phyloP scores from a whole-genome alignment of 2,329 filamentous ascomycete species.

The Diplodia intermedia region DNA sequence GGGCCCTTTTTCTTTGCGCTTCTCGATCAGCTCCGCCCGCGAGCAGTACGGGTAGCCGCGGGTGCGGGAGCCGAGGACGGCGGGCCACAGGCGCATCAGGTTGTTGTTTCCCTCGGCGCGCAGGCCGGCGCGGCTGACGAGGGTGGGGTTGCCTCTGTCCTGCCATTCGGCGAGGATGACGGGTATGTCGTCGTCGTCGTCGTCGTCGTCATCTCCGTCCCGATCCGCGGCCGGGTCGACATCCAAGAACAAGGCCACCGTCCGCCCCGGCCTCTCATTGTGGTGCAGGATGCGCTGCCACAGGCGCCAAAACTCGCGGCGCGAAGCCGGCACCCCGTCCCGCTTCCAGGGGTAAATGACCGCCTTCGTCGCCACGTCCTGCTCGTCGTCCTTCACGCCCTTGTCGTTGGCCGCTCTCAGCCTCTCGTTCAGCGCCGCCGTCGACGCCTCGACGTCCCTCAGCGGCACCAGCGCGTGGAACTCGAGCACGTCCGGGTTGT shows the following conservation, averaged over 20 bases:
- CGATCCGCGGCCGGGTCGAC: neutral
- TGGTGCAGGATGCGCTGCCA: neutral
- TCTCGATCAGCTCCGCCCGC: neutral
- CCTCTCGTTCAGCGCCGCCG: neutral
- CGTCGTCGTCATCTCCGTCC: neutral
- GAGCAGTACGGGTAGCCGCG: neutral
- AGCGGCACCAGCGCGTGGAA: conserved; percentile 4
- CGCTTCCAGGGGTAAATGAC: conserved; percentile 11
- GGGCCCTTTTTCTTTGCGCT: neutral
- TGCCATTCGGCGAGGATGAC: conserved; percentile 1
- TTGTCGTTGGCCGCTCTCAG: neutral
- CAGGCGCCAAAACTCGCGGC: conserved; percentile 17
- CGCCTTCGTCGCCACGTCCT: neutral
- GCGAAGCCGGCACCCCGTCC: neutral
- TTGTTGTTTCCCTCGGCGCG: neutral
- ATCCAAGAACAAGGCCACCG: neutral
- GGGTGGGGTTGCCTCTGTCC: neutral
- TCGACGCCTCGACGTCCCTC: neutral
- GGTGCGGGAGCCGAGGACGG: neutral
- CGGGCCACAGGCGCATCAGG: neutral
- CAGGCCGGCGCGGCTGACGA: neutral
- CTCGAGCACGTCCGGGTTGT: neutral
- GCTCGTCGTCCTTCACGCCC: neutral
- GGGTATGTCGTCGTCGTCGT: neutral
- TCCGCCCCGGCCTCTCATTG: neutral